These are phyloP conservation scores for Marasmius sp. DNA, from an alignment of 1,284 basidiomycete genomes.

Conservation along the genomic window DNA sequence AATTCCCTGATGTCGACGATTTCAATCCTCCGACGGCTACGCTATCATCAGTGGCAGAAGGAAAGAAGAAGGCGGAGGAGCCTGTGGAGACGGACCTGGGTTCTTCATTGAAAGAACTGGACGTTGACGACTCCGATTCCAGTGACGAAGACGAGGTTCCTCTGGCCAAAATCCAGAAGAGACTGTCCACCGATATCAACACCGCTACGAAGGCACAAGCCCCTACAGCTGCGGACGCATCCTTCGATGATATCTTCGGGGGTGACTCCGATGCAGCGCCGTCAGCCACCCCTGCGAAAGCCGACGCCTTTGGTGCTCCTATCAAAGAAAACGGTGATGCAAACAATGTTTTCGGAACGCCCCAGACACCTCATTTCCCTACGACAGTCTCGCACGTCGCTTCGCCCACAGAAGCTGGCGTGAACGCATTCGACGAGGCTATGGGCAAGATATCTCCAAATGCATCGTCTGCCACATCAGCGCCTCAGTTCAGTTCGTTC, in stretches of 20 bases:
- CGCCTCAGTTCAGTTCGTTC: slow-evolving; percentile 52
- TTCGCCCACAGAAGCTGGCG: slow-evolving; percentile 37
- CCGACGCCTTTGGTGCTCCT: slow-evolving; percentile 31
- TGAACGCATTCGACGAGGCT: slow-evolving; percentile 75
- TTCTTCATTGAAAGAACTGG: slow-evolving; percentile 61
- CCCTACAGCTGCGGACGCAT: slow-evolving; percentile 22
- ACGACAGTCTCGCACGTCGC: slow-evolving; percentile 11
- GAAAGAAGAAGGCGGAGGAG: slow-evolving; percentile 15
- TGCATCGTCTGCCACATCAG: slow-evolving; percentile 35
- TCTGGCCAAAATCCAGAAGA: slow-evolving; percentile 33
- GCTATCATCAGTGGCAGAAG: neutral
- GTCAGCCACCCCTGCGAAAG: slow-evolving; percentile 13
- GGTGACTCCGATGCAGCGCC: slow-evolving; percentile 23
- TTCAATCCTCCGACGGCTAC: slow-evolving; percentile 16
- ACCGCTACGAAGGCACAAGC: slow-evolving; percentile 19
- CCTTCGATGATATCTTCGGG: slow-evolving; percentile 70
- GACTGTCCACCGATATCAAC: slow-evolving; percentile 15
- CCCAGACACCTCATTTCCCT: neutral
- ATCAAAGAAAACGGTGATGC: slow-evolving; percentile 16
- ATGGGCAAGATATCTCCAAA: slow-evolving; percentile 53
- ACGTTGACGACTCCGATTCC: slow-evolving; percentile 59
- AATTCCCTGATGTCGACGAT: slow-evolving; percentile 49
- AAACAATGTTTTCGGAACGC: slow-evolving; percentile 28
- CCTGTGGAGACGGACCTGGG: slow-evolving; percentile 47
- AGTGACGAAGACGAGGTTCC: slow-evolving; percentile 54